Percentiles rank a stretch among this genome's conserved stretches.
Conservation (phyloP, 768 basidiomycete species). For the Coprinellus aureogranulatus region DNA sequence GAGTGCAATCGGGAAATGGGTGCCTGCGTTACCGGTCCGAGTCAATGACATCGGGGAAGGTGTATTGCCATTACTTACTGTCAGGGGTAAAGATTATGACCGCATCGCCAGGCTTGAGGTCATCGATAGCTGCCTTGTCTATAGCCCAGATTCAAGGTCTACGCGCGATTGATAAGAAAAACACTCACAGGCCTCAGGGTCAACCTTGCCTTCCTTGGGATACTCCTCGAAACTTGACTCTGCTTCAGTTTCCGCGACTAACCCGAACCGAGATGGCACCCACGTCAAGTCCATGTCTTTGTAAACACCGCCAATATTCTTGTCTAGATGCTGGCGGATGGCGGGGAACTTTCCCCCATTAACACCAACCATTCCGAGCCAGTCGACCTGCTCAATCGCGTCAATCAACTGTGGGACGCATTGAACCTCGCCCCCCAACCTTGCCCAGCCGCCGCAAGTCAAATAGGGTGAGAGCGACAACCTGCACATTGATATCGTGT, state of each 20-base stretch:
- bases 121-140: constrained; percentile 83
- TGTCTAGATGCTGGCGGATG: constrained; percentile 74
- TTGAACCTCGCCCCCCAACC: constrained; percentile 29
- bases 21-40: constrained; percentile 42
- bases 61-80: constrained; percentile 43
- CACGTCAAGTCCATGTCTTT: constrained; percentile 84
- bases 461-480: constrained; percentile 86
- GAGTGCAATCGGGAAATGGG: constrained; percentile 81
- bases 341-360: constrained; percentile 86
- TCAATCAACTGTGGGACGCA: not conserved
- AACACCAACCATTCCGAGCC: constrained; percentile 85
- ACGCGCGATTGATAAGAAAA: not conserved
- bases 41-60: not conserved
- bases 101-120: constrained; percentile 78
- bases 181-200: constrained; percentile 79
- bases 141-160: constrained; percentile 8
- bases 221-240: constrained; percentile 68
- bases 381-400: constrained; percentile 49
- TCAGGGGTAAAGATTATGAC: constrained; percentile 93
- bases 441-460: constrained; percentile 85
- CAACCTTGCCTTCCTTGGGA: constrained; percentile 64
- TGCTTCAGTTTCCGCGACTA: not conserved
- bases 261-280: constrained; percentile 22
- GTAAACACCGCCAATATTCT: constrained; percentile 82
- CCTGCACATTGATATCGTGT: constrained; percentile 38